Conservation (phyloP, 148 eudicot genomes). For the Rhododendron simsii region DNA sequence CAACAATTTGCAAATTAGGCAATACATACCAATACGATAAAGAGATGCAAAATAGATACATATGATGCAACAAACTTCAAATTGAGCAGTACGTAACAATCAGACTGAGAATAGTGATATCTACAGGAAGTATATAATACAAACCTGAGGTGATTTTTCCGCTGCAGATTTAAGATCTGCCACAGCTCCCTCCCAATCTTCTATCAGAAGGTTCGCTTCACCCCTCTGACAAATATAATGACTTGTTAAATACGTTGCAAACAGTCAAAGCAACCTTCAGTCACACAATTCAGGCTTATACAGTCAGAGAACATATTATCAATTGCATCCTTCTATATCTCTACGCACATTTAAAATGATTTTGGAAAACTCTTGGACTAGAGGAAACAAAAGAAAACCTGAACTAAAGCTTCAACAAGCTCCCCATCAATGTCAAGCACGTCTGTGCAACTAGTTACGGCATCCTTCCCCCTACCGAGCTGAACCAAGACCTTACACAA, state of each 20-base stretch:
- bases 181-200: slow-evolving; percentile 96
- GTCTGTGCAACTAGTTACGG: slow-evolving; percentile 61
- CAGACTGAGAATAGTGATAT: not conserved
- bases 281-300: not conserved
- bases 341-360: not conserved
- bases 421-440: slow-evolving; percentile 78
- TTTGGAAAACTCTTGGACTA: not conserved
- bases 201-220: slow-evolving; percentile 77
- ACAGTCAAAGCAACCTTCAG: slow-evolving; percentile 9
- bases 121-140: slow-evolving; percentile 1
- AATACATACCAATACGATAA: not conserved
- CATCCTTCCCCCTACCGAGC: slow-evolving; percentile 91
- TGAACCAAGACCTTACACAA: slow-evolving; percentile 82
- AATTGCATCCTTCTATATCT: slow-evolving; percentile 33
- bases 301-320: not conserved
- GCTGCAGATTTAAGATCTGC: slow-evolving; percentile 84
- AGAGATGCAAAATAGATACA: not conserved
- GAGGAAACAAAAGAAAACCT: slow-evolving; percentile 13
- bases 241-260: not conserved
- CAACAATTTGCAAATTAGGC: not conserved
- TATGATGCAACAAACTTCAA: not conserved
- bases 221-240: slow-evolving; percentile 57
- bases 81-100: not conserved
- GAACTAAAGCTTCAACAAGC: slow-evolving; percentile 69
- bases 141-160: slow-evolving; percentile 91